Evolutionary conservation across 768 basidiomycete genomes (phyloP).

Genomic region (Naematelia aurantialba): DNA sequence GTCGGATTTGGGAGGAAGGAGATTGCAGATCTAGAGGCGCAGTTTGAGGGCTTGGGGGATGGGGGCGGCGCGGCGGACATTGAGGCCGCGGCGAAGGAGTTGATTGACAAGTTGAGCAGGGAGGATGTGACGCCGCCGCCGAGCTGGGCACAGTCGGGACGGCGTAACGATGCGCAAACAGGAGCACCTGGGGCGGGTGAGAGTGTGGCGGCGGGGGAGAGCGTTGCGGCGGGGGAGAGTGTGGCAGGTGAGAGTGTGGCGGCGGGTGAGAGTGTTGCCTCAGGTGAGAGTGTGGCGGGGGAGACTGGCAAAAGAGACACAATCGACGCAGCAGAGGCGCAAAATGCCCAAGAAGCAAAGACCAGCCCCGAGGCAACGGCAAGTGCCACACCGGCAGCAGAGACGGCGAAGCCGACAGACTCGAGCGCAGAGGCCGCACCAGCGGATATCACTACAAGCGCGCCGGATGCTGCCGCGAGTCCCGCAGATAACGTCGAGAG

Average conservation of each 20-base stretch:
- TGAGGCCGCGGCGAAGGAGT: slow-evolving; percentile 10
- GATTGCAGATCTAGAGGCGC: slow-evolving; percentile 23
- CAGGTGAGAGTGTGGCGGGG: not conserved
- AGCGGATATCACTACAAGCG: not conserved
- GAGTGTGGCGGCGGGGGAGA: too few species aligned
- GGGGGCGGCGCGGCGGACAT: not conserved
- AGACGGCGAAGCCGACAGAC: not conserved
- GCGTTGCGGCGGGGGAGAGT: too few species aligned
- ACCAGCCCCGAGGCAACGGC: too few species aligned
- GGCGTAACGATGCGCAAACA: too few species aligned
- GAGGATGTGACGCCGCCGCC: not conserved
- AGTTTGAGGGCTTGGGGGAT: slow-evolving; percentile 7
- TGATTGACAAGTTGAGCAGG: not conserved
- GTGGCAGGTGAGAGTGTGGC: not conserved
- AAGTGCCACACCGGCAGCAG: too few species aligned
- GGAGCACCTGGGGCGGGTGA: too few species aligned
- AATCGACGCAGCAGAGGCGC: not conserved
- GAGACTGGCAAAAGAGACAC: not conserved
- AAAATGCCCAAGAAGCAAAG: too few species aligned
- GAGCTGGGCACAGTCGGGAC: not conserved
- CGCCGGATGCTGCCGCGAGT: not conserved
- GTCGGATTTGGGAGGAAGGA: slow-evolving; percentile 56
- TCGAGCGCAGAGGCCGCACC: not conserved
- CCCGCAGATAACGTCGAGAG: not conserved
- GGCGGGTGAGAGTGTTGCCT: not conserved